A percentile compares a stretch with the other conserved stretches of the same genome.
These are phyloP conservation scores for Berkeleyomyces rouxiae DNA, from an alignment of 2,329 filamentous ascomycete species.

Conservation along the genomic window DNA sequence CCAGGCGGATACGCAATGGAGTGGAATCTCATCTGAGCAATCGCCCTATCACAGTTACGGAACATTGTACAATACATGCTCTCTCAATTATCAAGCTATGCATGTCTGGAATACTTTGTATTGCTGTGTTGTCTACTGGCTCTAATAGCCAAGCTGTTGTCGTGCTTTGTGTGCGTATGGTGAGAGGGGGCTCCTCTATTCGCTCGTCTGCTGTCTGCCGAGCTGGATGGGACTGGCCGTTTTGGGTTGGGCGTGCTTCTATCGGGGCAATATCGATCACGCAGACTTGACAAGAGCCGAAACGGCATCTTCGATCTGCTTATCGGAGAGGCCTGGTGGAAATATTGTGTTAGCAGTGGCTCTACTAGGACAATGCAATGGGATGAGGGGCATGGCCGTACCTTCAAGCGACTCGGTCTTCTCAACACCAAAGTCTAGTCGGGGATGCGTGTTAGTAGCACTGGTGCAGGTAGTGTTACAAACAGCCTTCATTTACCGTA, in stretches of 20 bases:
- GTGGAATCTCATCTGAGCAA: neutral
- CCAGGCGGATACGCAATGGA: neutral
- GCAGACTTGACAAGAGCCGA: conserved; percentile 33
- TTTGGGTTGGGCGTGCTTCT: neutral
- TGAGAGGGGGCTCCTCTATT: neutral
- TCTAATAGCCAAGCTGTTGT: neutral
- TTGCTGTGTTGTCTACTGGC: neutral
- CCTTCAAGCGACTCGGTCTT: conserved; percentile 40
- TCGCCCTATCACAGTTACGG: neutral
- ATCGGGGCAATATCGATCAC: neutral
- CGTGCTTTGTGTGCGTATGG: neutral
- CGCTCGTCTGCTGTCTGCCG: neutral
- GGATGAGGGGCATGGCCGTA: conserved; percentile 14
- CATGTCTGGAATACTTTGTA: neutral
- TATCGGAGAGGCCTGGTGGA: conserved; percentile 33
- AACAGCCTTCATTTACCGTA: conserved; percentile 48
- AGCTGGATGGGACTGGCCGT: neutral
- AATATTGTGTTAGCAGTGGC: conserved; percentile 15
- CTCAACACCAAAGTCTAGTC: conserved; percentile 38
- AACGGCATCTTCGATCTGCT: conserved; percentile 44
- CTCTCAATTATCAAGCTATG: neutral
- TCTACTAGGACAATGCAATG: conserved; percentile 16
- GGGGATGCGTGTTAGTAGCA: neutral
- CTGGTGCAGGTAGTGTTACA: conserved; percentile 1
- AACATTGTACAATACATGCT: neutral